These are phyloP conservation scores for Favolaschia claudopus DNA, from an alignment of 768 basidiomycete genomes.

Conservation along the genomic window DNA sequence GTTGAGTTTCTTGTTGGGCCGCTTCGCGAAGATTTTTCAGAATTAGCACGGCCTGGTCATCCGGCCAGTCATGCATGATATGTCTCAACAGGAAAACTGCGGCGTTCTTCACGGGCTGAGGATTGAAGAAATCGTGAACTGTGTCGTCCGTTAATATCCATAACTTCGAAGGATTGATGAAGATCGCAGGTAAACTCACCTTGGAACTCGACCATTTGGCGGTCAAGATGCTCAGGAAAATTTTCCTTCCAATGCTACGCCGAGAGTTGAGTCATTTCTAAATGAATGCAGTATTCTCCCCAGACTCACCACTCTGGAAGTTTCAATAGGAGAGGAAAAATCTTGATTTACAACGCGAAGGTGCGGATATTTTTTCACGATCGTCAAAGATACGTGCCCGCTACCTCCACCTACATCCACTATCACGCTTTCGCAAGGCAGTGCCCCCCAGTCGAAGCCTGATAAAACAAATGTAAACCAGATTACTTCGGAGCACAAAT, in stretches of 20 bases:
- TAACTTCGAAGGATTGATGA: too few species aligned
- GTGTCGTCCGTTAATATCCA: background rate
- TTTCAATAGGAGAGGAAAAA: slow-evolving; percentile 20
- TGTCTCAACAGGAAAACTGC: slow-evolving; percentile 38
- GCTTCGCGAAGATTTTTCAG: slow-evolving; percentile 36
- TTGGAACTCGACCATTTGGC: slow-evolving; percentile 9
- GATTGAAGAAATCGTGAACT: slow-evolving; percentile 35
- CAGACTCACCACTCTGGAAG: slow-evolving; percentile 3
- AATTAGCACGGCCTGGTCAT: slow-evolving; percentile 28
- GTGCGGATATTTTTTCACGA: slow-evolving; percentile 16
- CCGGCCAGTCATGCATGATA: slow-evolving; percentile 43
- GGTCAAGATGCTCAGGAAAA: slow-evolving; percentile 1
- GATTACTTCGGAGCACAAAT: too few species aligned
- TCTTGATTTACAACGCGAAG: slow-evolving; percentile 27
- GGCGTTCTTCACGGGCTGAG: slow-evolving; percentile 33
- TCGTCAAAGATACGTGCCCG: slow-evolving; percentile 20
- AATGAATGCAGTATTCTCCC: background rate
- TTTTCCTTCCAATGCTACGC: background rate
- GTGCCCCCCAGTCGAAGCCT: slow-evolving; percentile 29
- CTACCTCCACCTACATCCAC: slow-evolving; percentile 33
- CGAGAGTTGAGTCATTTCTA: background rate
- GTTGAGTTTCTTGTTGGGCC: slow-evolving; percentile 32
- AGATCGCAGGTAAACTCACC: background rate
- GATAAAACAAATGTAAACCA: too few species aligned
- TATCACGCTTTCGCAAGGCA: slow-evolving; percentile 15